Evolutionary conservation across 345 rosid genomes (phyloP), one percentile per base, ranked within the genome.

Genomic region (Syzygium grande): DNA sequence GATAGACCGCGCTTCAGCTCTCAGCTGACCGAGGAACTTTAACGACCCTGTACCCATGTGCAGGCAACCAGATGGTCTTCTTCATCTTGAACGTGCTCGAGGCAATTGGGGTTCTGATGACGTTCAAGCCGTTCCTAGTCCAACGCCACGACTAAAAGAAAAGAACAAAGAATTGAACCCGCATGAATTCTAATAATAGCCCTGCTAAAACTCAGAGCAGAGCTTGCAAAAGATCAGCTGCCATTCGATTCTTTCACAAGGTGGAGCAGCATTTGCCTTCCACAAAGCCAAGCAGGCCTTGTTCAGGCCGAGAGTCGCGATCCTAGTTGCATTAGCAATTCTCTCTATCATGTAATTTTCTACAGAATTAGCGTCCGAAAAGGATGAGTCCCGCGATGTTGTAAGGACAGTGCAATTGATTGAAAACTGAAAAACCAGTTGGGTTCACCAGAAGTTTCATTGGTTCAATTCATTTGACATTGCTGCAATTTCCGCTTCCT

Each of bases 61-160:
- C 93, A 97, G 99, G 97, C 29, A 87, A 83, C 84, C 96, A 92
- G 52, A 90, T 92, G 90, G 94, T 95, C 52, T 97, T 97, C 95
- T 95, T 94, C 86, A 25, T 92, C 34, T 84, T 97, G 87, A 95
- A 91, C 85, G 61, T 88, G 85, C 88, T 97, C 1, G 91, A 93
- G 89, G 92, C 89, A 52, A 89, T 92, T n/a, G 99, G 95, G 55
- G 90, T 94, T 86, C n/a, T 94, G 84, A 51, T 91, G 93, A 95
- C 97, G 7, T 93, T 96, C 92, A 92, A 96, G 85, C 99, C 99
- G 19, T 96, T 97, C 92, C 92, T 95, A 29, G 85, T 49, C 30
- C 46, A 68, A 68, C 46, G 23, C 79, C 46, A 6, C 23, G 11
- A 68, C 79, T 68, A 16, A 68, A 7, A 68, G 79, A 34, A 9